Evolutionary conservation across 2,329 filamentous ascomycete genomes (phyloP).

Genomic region (Fonsecaea monophora): DNA sequence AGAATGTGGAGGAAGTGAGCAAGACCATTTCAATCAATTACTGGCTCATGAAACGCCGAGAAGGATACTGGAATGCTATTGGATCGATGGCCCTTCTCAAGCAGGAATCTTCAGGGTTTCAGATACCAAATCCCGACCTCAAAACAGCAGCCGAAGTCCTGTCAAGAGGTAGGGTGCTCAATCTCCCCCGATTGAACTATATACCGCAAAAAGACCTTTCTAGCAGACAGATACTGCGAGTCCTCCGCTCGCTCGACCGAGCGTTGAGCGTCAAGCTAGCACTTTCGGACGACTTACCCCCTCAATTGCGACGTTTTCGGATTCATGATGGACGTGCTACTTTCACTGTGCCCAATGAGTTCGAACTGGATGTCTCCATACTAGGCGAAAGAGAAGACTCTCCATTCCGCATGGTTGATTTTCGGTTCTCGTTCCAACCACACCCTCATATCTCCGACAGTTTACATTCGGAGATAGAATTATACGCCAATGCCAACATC

Average conservation of each 20-base stretch:
- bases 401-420: conserved; percentile 93
- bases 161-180: conserved; percentile 75
- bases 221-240: conserved; percentile 73
- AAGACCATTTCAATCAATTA: conserved; percentile 85
- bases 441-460: conserved; percentile 68
- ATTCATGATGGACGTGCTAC: conserved; percentile 88
- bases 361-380: conserved; percentile 91
- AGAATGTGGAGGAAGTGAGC: conserved; percentile 77
- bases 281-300: conserved; percentile 80
- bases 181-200: conserved; percentile 83
- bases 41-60: conserved; percentile 71
- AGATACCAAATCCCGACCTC: conserved; percentile 87
- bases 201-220: conserved; percentile 75
- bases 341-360: conserved; percentile 81
- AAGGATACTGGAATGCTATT: conserved; percentile 66
- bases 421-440: conserved; percentile 82
- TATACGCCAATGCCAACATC: conserved; percentile 73
- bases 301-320: conserved; percentile 76
- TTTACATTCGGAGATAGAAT: conserved; percentile 71
- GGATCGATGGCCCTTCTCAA: conserved; percentile 74
- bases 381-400: conserved; percentile 81
- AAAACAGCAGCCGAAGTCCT: conserved; percentile 86
- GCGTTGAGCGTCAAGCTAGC: conserved; percentile 82
- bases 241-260: conserved; percentile 82
- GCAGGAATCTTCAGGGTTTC: conserved; percentile 71